A percentile compares a stretch with the other conserved stretches of the same genome.
Conservation (phyloP, 1,139 yeast genomes). For the Zygoascus hellenicus region DNA sequence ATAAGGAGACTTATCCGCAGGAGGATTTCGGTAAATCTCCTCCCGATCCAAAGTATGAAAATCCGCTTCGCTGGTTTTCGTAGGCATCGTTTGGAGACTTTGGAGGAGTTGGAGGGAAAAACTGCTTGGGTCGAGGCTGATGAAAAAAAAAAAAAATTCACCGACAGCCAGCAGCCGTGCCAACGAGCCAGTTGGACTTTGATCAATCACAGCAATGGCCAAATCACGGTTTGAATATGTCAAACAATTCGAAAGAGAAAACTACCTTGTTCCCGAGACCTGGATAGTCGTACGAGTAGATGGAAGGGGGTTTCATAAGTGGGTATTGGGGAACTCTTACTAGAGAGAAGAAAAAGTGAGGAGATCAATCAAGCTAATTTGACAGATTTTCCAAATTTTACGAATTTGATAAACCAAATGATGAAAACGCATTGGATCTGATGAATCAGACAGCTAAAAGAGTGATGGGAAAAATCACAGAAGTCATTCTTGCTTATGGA, state of each 20-base stretch:
- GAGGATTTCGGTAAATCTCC: conserved; percentile 77
- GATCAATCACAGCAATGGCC: conserved; percentile 17
- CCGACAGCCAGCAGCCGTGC: not conserved
- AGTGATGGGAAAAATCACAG: conserved; percentile 60
- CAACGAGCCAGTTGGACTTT: not conserved
- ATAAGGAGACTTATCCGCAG: conserved; percentile 74
- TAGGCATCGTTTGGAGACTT: conserved; percentile 5
- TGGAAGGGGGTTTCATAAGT: conserved; percentile 87
- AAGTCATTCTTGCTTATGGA: conserved; percentile 79
- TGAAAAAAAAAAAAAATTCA: not conserved
- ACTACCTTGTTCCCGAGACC: conserved; percentile 67
- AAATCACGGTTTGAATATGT: conserved; percentile 65
- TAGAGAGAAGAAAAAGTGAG: no score
- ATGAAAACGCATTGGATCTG: conserved; percentile 60
- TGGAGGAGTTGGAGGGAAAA: conserved; percentile 6
- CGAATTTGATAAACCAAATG: conserved; percentile 82
- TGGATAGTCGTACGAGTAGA: conserved; percentile 82
- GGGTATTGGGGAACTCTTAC: no score
- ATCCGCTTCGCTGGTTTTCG: conserved; percentile 29
- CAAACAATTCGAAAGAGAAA: conserved; percentile 69
- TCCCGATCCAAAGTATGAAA: conserved; percentile 90
- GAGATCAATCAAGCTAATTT: not conserved
- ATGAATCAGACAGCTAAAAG: conserved; percentile 78
- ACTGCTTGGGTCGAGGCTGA: not conserved
- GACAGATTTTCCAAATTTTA: conserved; percentile 57